A percentile compares a stretch with the other conserved stretches of the same genome.
Evolutionary conservation across 371 early-diverging fungal genomes (phyloP).

Genomic region (Lichtheimia corymbifera): DNA sequence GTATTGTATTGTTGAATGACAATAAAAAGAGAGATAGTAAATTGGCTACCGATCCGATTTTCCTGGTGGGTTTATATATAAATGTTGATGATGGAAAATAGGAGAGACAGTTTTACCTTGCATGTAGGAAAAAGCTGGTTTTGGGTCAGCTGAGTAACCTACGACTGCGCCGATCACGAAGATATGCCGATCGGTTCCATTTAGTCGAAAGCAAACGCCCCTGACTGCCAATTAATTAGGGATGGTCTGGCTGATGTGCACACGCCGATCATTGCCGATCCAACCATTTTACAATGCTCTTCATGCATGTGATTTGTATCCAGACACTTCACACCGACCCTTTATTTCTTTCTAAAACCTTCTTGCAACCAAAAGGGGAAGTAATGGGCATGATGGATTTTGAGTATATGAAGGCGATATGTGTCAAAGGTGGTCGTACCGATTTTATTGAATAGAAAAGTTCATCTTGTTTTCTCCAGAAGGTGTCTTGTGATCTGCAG

Average conservation of each 20-base stretch:
- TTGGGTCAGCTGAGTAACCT: too few species aligned
- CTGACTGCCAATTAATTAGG: too few species aligned
- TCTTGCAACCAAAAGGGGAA: not conserved
- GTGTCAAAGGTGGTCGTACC: not conserved
- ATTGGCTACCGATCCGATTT: not conserved
- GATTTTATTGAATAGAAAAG: constrained; percentile 40
- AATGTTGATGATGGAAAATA: not conserved
- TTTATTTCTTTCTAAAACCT: not conserved
- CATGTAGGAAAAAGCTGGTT: not conserved
- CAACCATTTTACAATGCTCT: too few species aligned
- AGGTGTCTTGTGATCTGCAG: constrained; percentile 77
- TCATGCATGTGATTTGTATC: not conserved
- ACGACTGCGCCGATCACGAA: too few species aligned
- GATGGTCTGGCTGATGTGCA: too few species aligned
- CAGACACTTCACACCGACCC: not conserved
- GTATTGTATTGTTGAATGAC: not conserved
- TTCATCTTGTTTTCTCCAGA: constrained; percentile 37
- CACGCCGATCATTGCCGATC: too few species aligned
- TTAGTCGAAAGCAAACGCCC: too few species aligned
- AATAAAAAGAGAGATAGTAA: not conserved
- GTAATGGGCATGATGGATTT: not conserved
- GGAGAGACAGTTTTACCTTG: not conserved
- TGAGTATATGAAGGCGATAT: not conserved
- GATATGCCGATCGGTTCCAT: too few species aligned
- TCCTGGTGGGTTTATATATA: not conserved